phyloP scores from a whole-genome alignment of 768 basidiomycete species.

The Heimioporus sp. region DNA sequence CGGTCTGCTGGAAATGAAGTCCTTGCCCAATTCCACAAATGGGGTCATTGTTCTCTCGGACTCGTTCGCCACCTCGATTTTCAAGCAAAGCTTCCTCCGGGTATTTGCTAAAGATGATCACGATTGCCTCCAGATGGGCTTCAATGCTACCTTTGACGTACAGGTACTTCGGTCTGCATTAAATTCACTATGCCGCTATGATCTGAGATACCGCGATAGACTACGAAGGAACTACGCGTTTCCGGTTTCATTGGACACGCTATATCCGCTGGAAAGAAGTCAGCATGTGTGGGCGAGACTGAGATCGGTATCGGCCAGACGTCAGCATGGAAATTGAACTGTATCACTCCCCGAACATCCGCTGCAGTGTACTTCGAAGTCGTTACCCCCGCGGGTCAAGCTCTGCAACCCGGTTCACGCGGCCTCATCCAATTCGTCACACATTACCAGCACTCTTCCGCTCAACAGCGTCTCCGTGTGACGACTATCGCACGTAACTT shows the following conservation, averaged over 20 bases:
- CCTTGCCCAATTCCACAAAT: constrained; percentile 91
- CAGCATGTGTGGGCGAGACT: constrained; percentile 94
- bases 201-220: constrained; percentile 44
- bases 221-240: constrained; percentile 97
- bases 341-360: constrained; percentile 82
- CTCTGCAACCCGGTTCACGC: constrained; percentile 82
- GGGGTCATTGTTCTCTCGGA: constrained; percentile 96
- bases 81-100: constrained; percentile 96
- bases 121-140: constrained; percentile 93
- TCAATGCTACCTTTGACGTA: constrained; percentile 98
- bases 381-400: constrained; percentile 94
- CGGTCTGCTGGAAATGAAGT: constrained; percentile 96
- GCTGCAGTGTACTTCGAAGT: constrained; percentile 97
- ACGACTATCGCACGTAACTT: constrained; percentile 98
- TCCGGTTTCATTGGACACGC: constrained; percentile 98
- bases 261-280: constrained; percentile 96
- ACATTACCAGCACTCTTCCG: constrained; percentile 96
- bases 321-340: constrained; percentile 97
- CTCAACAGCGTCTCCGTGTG: constrained; percentile 94
- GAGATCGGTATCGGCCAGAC: constrained; percentile 99
- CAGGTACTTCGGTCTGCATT: constrained; percentile 50
- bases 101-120: constrained; percentile 92
- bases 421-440: constrained; percentile 98
- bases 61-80: constrained; percentile 95
- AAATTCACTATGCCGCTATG: neutral